Evolutionary conservation across 305 asterid genomes (phyloP).

Genomic region (Rubia tinctorum): DNA sequence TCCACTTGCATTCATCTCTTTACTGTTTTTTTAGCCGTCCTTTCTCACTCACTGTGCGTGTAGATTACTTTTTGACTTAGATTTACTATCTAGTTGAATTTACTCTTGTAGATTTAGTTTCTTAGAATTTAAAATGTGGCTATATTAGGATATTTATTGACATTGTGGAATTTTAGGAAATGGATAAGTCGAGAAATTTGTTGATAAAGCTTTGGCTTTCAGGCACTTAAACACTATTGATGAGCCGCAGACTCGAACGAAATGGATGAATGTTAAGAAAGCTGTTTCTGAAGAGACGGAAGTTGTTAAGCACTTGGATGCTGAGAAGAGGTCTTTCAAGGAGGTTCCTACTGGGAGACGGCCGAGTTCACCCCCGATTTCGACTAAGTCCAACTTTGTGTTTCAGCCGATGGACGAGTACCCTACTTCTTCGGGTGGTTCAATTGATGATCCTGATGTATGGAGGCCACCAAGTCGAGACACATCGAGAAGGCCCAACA

Average conservation of each 20-base stretch:
- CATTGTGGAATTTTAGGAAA: neutral
- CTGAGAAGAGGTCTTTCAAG: constrained; percentile 85
- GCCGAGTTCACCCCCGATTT: constrained; percentile 87
- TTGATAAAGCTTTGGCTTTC: neutral
- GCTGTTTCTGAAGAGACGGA: constrained; percentile 91
- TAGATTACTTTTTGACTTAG: neutral
- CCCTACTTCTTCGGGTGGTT: constrained; percentile 75
- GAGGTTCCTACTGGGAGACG: constrained; percentile 72
- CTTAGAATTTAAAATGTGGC: neutral
- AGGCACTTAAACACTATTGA: constrained; percentile 90
- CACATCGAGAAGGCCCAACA: constrained; percentile 60
- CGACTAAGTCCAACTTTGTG: constrained; percentile 79
- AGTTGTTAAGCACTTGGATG: constrained; percentile 91
- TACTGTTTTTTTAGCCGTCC: neutral
- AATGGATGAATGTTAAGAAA: constrained; percentile 95
- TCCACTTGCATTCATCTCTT: neutral
- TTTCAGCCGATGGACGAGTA: constrained; percentile 93
- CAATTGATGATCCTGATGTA: constrained; percentile 94
- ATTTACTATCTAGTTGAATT: neutral
- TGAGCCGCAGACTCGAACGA: constrained; percentile 77
- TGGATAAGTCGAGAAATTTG: constrained; percentile 7
- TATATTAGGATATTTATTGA: constrained; percentile 1
- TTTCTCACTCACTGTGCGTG: neutral
- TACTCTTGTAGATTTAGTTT: constrained; percentile 7
- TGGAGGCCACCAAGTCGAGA: constrained; percentile 98